These are phyloP conservation scores for Pluteus cervinus DNA, from an alignment of 768 basidiomycete species.

Conservation along the genomic window DNA sequence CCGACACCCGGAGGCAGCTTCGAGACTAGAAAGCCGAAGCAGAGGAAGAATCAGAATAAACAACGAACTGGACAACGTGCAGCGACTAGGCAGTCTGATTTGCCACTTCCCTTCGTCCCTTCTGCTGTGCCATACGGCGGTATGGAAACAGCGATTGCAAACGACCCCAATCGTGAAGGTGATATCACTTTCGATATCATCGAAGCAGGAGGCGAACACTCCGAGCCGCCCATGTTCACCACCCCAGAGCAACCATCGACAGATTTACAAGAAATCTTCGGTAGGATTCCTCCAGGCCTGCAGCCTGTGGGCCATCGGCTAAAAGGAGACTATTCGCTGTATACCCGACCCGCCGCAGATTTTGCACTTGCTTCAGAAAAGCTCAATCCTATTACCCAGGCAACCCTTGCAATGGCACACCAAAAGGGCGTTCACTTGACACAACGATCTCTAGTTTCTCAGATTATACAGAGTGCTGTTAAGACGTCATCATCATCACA, in stretches of 20 bases:
- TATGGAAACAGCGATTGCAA: no score
- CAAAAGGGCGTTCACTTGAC: conserved; percentile 4
- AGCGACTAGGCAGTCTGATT: no score
- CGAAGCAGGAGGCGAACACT: conserved; percentile 15
- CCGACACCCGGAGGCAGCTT: no score
- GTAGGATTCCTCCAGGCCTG: conserved; percentile 3
- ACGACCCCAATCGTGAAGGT: no score
- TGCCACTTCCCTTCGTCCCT: no score
- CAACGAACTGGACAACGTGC: no score
- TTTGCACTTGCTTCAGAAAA: conserved; percentile 39
- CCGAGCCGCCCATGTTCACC: conserved; percentile 16
- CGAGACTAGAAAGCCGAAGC: no score
- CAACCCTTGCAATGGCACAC: conserved; percentile 29
- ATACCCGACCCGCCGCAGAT: conserved; percentile 34
- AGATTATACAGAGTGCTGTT: no score
- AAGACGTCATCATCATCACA: no score
- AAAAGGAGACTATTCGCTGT: conserved; percentile 50
- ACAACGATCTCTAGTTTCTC: no score
- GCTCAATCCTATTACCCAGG: conserved; percentile 32
- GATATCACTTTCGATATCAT: conserved; percentile 11
- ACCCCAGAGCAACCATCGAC: conserved; percentile 16
- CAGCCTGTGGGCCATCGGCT: conserved; percentile 11
- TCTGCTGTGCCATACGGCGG: no score
- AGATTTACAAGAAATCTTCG: conserved; percentile 19
- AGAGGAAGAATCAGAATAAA: no score